These are phyloP conservation scores for Fusarium sp. DNA, from an alignment of 2,329 filamentous ascomycete species.

Conservation along the genomic window DNA sequence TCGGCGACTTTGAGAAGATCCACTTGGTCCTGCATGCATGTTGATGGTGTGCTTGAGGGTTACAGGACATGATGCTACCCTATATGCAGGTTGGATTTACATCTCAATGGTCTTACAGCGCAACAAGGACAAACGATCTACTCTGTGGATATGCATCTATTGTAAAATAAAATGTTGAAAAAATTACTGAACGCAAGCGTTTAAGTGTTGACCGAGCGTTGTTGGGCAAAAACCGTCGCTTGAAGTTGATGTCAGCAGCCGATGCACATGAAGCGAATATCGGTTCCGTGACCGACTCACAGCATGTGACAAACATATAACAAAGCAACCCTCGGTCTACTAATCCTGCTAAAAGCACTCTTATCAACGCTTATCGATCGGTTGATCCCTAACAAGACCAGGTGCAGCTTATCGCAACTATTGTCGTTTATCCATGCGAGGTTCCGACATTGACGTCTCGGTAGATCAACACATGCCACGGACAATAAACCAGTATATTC, in stretches of 20 bases:
- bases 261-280: background rate
- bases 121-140: background rate
- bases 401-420: background rate
- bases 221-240: no score
- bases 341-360: background rate
- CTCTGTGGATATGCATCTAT: background rate
- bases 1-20: background rate
- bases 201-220: accelerated
- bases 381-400: background rate
- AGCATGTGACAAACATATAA: background rate
- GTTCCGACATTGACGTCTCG: background rate
- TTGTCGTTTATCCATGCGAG: background rate
- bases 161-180: accelerated
- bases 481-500: background rate
- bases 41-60: background rate
- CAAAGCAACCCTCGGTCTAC: background rate
- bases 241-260: accelerated
- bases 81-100: background rate
- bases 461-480: background rate
- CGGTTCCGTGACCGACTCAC: background rate
- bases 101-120: background rate
- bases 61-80: background rate
- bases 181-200: background rate
- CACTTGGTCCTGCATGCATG: background rate
- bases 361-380: background rate